These are phyloP conservation scores for Populus tremula DNA, from an alignment of 345 rosid species.

Conservation along the genomic window DNA sequence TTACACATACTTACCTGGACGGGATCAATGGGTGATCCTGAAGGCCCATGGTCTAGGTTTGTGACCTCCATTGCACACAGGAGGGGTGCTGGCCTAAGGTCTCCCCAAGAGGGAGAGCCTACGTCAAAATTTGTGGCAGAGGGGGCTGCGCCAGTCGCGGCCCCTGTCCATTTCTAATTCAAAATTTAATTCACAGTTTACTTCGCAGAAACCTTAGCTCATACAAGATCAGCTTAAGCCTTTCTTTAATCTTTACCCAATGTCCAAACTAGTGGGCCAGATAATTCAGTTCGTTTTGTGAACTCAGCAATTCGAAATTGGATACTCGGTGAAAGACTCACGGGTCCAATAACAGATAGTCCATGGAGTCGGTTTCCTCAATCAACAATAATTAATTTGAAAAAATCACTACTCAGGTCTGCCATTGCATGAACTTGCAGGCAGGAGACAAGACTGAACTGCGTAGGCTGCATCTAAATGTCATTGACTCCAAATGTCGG, in stretches of 20 bases:
- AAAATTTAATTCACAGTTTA: neutral
- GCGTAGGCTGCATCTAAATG: neutral
- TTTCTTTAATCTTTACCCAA: no score
- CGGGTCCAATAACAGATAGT: neutral
- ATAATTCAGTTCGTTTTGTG: no score
- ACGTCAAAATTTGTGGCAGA: conserved; percentile 35
- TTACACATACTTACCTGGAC: conserved; percentile 21
- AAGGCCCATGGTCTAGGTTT: conserved; percentile 11
- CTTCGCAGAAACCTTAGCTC: fast-evolving
- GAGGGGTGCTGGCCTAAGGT: conserved; percentile 25
- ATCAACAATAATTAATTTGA: neutral
- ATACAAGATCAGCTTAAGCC: no score
- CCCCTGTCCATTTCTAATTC: neutral
- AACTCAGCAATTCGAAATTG: no score
- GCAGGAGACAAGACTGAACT: neutral
- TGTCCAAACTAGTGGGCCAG: no score
- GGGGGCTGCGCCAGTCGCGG: conserved; percentile 28
- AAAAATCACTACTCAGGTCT: neutral
- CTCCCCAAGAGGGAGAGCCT: conserved; percentile 29
- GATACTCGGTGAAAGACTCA: no score
- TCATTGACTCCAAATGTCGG: neutral
- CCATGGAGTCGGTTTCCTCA: neutral
- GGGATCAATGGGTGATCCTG: conserved; percentile 24
- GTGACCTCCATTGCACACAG: conserved; percentile 22
- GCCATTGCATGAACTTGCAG: neutral